Evolutionary conservation across 169 alveolate genomes (phyloP).

Genomic region (Theileria parva): DNA sequence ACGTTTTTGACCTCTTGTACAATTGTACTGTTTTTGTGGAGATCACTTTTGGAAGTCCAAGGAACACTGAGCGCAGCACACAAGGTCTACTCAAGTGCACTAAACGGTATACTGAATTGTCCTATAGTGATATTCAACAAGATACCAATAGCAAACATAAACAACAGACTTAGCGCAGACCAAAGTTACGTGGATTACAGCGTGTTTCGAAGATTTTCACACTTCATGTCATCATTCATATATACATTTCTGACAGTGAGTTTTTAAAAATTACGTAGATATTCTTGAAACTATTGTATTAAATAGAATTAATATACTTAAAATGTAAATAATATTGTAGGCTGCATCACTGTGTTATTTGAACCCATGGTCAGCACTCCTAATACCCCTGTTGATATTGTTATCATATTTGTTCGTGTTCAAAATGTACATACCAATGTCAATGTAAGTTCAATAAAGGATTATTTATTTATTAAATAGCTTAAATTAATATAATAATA

Average conservation of each 20-base stretch:
- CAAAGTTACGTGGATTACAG: conserved; percentile 66
- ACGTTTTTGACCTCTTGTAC: conserved; percentile 24
- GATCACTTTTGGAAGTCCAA: conserved; percentile 39
- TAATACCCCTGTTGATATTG: conserved; percentile 43
- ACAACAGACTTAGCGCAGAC: conserved; percentile 63
- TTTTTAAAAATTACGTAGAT: background rate
- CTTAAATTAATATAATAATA: background rate
- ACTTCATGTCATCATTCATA: conserved; percentile 34
- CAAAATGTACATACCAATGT: conserved; percentile 58
- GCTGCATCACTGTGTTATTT: conserved; percentile 39
- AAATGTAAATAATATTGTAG: background rate
- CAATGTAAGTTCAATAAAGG: conserved; percentile 16
- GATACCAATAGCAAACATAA: conserved; percentile 55
- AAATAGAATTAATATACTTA: background rate
- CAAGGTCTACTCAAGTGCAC: conserved; percentile 38
- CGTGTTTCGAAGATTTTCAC: conserved; percentile 52
- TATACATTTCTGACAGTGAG: conserved; percentile 23
- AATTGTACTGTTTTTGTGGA: conserved; percentile 45
- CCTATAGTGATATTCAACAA: conserved; percentile 46
- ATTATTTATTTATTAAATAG: background rate
- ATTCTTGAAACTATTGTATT: too few relatives aligned
- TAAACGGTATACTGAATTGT: conserved; percentile 48
- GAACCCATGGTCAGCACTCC: conserved; percentile 43
- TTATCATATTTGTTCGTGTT: conserved; percentile 44
- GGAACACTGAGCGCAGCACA: conserved; percentile 65